Conservation (phyloP, 495 filamentous ascomycete genomes). For the Articulospora tetracladia region DNA sequence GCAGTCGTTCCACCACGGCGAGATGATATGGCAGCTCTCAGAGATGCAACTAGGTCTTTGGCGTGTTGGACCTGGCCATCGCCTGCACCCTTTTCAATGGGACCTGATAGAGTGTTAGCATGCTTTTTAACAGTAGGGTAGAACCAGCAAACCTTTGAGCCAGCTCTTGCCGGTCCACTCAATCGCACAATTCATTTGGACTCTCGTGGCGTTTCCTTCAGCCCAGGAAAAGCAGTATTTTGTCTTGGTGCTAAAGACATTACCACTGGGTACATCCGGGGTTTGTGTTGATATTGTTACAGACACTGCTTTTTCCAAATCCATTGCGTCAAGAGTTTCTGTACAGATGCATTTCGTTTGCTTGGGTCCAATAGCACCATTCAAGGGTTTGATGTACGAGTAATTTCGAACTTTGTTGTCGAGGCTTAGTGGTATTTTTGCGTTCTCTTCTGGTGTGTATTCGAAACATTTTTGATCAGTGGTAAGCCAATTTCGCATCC, state of each 20-base stretch:
- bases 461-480: conserved; percentile 88
- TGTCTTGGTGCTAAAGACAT: conserved; percentile 86
- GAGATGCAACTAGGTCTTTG: conserved; percentile 65
- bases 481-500: conserved; percentile 79
- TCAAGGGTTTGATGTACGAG: conserved; percentile 89
- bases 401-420: conserved; percentile 72
- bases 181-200: conserved; percentile 82
- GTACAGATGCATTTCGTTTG: conserved; percentile 94
- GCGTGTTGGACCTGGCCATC: conserved; percentile 83
- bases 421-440: conserved; percentile 60
- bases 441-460: conserved; percentile 67
- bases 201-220: conserved; percentile 72
- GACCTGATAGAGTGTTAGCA: conserved; percentile 43
- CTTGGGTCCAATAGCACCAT: conserved; percentile 80
- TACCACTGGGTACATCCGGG: conserved; percentile 92
- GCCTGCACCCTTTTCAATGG: conserved; percentile 93
- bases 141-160: conserved; percentile 72
- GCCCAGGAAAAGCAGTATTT: conserved; percentile 94
- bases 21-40: conserved; percentile 69
- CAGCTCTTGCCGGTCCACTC: conserved; percentile 99
- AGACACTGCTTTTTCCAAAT: conserved; percentile 82
- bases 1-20: conserved; percentile 47
- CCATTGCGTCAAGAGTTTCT: conserved; percentile 74
- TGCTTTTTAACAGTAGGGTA: neutral
- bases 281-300: conserved; percentile 81